Conservation (phyloP, 2,329 filamentous ascomycete genomes). For the Nigrospora sphaerica region DNA sequence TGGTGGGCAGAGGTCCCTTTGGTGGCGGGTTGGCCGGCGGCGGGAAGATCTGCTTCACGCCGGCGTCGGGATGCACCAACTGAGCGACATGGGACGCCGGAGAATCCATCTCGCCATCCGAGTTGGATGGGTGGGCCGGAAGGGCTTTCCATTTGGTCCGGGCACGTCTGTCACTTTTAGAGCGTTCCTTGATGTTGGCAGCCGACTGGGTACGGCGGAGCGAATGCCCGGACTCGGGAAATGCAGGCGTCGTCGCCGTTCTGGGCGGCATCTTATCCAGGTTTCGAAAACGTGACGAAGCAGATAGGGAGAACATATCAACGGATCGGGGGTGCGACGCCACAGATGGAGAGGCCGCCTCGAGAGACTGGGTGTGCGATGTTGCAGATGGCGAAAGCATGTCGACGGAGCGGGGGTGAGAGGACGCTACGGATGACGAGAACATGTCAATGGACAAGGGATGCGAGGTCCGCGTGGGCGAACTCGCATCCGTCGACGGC, state of each 20-base stretch:
- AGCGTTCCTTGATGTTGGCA: conserved; percentile 8
- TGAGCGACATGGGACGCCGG: conserved; percentile 1
- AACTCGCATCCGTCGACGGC: too few relatives aligned
- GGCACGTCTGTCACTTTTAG: not conserved
- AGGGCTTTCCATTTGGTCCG: conserved; percentile 6
- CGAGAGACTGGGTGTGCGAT: too few relatives aligned
- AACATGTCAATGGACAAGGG: not conserved
- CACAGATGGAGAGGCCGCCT: too few relatives aligned
- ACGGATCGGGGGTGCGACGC: too few relatives aligned
- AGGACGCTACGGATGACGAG: too few relatives aligned
- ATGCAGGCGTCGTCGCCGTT: not conserved
- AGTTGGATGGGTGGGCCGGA: conserved; percentile 2
- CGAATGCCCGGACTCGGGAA: not conserved
- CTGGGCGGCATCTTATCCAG: not conserved
- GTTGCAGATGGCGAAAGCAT: too few relatives aligned
- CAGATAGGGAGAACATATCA: too few relatives aligned
- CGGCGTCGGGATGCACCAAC: conserved; percentile 1
- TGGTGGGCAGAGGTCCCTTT: conserved; percentile 10
- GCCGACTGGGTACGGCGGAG: conserved; percentile 15
- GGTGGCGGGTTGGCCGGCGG: conserved; percentile 12
- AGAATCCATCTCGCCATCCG: not conserved
- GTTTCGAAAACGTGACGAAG: too few relatives aligned
- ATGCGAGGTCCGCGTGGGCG: not conserved
- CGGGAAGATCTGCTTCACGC: conserved; percentile 5
- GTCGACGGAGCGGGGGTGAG: too few relatives aligned